Evolutionary conservation across 2,329 filamentous ascomycete species (phyloP), one percentile per base, ranked within the genome.

Genomic region (Fusarium chlamydosporum): DNA sequence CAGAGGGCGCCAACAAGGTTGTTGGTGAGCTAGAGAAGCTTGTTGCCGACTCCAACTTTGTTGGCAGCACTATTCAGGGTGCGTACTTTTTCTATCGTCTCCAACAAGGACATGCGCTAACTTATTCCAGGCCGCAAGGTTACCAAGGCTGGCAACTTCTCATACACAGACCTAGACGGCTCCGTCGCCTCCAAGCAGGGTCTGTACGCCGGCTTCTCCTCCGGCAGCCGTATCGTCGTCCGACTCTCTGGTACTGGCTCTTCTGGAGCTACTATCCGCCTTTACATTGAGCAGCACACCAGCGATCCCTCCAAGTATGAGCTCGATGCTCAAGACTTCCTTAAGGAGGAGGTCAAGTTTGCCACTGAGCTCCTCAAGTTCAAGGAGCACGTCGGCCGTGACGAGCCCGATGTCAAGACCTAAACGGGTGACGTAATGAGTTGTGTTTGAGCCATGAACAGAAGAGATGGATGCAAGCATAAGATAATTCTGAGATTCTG

Each of bases 231-330:
- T 72, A 95, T 98, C 65, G 94, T 99, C 53, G 94, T 98, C 61
- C 92, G 96, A 75, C 86, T 99, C 63, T 98, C 95, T 2, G 96
- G 96, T 51, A 99, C 96, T 20, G 96, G 96, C 71, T 96, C 92
- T 74, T 96, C 93, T 50, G 96, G 96, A 58, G 96, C 96, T 47
- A 99, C 96, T 33, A 98, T 99, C 78, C 92, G 96, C 68, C 86
- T 99, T 72, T 99, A 99, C 82, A 91, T 99, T 72, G 96, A 99
- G 88, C 95, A 96, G 85, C 92, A 98, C 84, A 94, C 92, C 80
- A 88, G 84, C 69, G 93, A 98, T 76, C 84, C 89, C 66, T 89
- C 87, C 66, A 94, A 89, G 63, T 96, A 96, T 77, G 88, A 85
- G 61, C 80, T 91, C 76, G 93, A 96, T 79, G 94, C 94, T 15